A percentile compares a stretch with the other conserved stretches of the same genome.
Conservation (phyloP, 805 yeast species). For the Yamadazyma paraphyllophila region DNA sequence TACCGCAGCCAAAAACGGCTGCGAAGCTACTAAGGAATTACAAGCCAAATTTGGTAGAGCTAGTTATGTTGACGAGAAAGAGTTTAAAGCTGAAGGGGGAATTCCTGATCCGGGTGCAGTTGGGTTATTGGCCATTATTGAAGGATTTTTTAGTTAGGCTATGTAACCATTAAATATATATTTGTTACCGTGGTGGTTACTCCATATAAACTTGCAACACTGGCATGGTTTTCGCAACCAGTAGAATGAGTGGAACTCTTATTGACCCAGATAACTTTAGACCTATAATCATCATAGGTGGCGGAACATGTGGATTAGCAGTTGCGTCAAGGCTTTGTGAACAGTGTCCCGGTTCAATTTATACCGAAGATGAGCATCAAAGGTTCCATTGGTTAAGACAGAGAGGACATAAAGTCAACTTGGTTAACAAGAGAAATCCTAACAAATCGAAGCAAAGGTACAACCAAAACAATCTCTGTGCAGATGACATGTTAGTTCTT, state of each 20-base stretch:
- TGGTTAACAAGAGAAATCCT: slow-evolving; percentile 17
- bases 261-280: slow-evolving; percentile 21
- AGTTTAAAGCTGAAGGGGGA: slow-evolving; percentile 59
- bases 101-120: slow-evolving; percentile 95
- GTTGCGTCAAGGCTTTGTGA: slow-evolving; percentile 43
- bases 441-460: not conserved
- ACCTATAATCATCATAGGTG: slow-evolving; percentile 43
- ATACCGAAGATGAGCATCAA: slow-evolving; percentile 28
- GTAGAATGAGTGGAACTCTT: not conserved
- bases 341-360: slow-evolving; percentile 40
- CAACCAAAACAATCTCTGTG: slow-evolving; percentile 12
- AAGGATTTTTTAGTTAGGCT: slow-evolving; percentile 33
- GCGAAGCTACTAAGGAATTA: slow-evolving; percentile 67
- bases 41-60: slow-evolving; percentile 93
- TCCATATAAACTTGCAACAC: not conserved
- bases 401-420: slow-evolving; percentile 27
- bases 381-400: slow-evolving; percentile 44
- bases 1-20: slow-evolving; percentile 69
- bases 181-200: slow-evolving; percentile 5
- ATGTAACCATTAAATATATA: slow-evolving; percentile 1
- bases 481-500: slow-evolving; percentile 34
- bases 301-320: slow-evolving; percentile 47
- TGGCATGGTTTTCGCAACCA: slow-evolving; percentile 1
- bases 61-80: slow-evolving; percentile 72
- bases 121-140: slow-evolving; percentile 65